Percentiles rank a stretch among this genome's conserved stretches.
Conservation (phyloP, 1,139 yeast genomes). For the Meyerozyma sp. region DNA sequence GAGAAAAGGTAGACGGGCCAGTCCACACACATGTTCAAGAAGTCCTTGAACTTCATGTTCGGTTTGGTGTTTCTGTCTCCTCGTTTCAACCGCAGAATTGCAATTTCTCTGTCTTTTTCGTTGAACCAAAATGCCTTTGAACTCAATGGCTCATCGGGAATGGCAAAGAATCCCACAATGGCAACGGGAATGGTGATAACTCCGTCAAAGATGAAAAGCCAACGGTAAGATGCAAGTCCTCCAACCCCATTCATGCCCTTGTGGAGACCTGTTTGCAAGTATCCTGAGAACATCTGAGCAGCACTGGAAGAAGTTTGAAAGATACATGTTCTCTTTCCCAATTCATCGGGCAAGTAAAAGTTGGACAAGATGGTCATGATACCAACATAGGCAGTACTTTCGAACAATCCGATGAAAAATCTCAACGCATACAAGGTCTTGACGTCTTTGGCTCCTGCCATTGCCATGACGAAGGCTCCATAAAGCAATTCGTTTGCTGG, state of each 20-base stretch:
- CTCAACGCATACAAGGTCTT: slow-evolving; percentile 15
- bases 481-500: slow-evolving; percentile 12
- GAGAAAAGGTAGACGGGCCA: too few species aligned
- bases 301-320: slow-evolving; percentile 15
- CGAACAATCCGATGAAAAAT: slow-evolving; percentile 14
- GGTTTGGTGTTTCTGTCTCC: too few species aligned
- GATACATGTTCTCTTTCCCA: slow-evolving; percentile 14
- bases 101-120: too few species aligned
- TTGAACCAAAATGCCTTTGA: too few species aligned
- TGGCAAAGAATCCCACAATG: slow-evolving; percentile 12
- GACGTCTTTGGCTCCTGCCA: slow-evolving; percentile 12
- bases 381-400: slow-evolving; percentile 10
- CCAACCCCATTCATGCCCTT: slow-evolving; percentile 5
- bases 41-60: too few species aligned
- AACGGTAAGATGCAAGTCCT: slow-evolving; percentile 9
- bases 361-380: slow-evolving; percentile 12
- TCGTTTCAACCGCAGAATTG: too few species aligned
- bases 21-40: too few species aligned
- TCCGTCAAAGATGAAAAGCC: slow-evolving; percentile 10
- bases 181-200: slow-evolving; percentile 12
- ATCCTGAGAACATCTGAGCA: slow-evolving; percentile 12
- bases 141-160: slow-evolving; percentile 4
- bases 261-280: slow-evolving; percentile 7
- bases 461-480: slow-evolving; percentile 14
- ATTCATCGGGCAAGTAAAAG: slow-evolving; percentile 13